Evolutionary conservation across 2,329 filamentous ascomycete species (phyloP).

Genomic region (Berkeleyomyces rouxiae): DNA sequence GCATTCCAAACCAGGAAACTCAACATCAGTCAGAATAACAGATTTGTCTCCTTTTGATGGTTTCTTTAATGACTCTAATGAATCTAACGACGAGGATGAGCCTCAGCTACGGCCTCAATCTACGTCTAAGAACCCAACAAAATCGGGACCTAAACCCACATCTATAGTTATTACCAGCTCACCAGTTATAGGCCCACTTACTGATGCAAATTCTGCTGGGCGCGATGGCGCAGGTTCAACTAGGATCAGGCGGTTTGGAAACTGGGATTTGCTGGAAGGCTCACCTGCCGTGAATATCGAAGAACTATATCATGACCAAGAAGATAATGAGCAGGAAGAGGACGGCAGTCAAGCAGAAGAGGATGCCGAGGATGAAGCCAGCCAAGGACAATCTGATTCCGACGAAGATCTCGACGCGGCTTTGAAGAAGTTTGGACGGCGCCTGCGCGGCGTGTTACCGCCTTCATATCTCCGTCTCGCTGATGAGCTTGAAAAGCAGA

Average conservation of each 20-base stretch:
- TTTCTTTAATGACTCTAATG: constrained; percentile 15
- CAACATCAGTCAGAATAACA: neutral
- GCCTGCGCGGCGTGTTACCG: constrained; percentile 44
- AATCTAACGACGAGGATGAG: neutral
- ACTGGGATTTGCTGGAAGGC: constrained; percentile 14
- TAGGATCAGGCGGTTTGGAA: neutral
- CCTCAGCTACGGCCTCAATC: neutral
- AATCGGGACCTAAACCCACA: neutral
- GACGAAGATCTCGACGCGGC: constrained; percentile 16
- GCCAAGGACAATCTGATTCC: constrained; percentile 16
- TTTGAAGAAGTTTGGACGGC: constrained; percentile 20
- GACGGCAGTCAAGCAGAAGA: constrained; percentile 17
- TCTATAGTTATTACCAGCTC: constrained; percentile 6
- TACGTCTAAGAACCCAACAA: neutral
- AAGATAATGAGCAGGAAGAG: neutral
- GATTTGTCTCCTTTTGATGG: neutral
- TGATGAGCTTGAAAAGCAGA: constrained; percentile 23
- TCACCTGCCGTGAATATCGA: constrained; percentile 18
- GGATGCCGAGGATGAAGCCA: constrained; percentile 23
- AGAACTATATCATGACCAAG: neutral
- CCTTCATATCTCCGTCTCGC: constrained; percentile 52
- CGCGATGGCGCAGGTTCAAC: neutral
- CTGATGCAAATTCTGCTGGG: neutral
- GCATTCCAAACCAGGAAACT: neutral
- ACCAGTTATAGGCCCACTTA: neutral